Evolutionary conservation across 1,284 basidiomycete species (phyloP).

Genomic region (Trichosporon faecale): DNA sequence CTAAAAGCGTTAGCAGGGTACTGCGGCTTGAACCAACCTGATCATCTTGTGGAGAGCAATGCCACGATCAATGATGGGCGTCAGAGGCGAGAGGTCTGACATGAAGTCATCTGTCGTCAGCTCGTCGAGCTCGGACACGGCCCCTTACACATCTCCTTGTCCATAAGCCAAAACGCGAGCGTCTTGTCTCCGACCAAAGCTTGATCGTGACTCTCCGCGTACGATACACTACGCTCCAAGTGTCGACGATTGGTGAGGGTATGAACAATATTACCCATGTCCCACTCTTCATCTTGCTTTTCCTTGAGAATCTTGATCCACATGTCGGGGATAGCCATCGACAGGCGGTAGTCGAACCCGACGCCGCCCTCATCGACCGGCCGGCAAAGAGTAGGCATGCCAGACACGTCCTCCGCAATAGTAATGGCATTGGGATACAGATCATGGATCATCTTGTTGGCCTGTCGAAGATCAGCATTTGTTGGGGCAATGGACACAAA

Average conservation of each 20-base stretch:
- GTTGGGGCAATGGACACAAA: constrained; percentile 53
- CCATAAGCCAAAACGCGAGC: constrained; percentile 98
- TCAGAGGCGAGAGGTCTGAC: constrained; percentile 84
- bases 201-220: constrained; percentile 96
- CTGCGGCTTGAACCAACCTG: constrained; percentile 59
- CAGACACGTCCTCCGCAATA: constrained; percentile 94
- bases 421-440: constrained; percentile 78
- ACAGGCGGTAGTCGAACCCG: constrained; percentile 95
- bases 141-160: constrained; percentile 93
- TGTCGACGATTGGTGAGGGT: constrained; percentile 87
- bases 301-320: constrained; percentile 99
- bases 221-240: constrained; percentile 87
- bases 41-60: constrained; percentile 96
- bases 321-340: constrained; percentile 99
- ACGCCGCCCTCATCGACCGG: constrained; percentile 79
- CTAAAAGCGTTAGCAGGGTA: constrained; percentile 53
- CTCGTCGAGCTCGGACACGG: background rate
- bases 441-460: constrained; percentile 82
- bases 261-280: constrained; percentile 79
- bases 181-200: constrained; percentile 98
- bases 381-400: constrained; percentile 91
- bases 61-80: constrained; percentile 82
- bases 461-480: constrained; percentile 56
- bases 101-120: constrained; percentile 75
- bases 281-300: constrained; percentile 80